phyloP scores from a whole-genome alignment of 129 eudicot species.

The Flaveria ramosissima region DNA sequence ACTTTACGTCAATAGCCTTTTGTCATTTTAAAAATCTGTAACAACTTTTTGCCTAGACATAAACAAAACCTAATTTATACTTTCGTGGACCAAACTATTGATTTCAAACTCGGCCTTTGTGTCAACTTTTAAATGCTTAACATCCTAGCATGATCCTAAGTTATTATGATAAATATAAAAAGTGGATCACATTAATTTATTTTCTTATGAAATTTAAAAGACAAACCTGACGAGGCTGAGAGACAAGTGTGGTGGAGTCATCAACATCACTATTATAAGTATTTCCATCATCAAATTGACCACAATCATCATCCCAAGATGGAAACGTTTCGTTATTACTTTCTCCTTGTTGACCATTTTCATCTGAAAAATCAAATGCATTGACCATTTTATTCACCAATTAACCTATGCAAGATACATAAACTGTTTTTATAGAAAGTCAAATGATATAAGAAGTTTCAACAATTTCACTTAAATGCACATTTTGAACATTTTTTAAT shows the following conservation, averaged over 20 bases:
- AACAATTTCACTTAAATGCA: background rate
- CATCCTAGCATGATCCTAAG: background rate
- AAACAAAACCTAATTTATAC: background rate
- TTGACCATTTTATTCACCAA: slow-evolving; percentile 9
- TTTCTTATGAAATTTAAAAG: background rate
- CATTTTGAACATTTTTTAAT: background rate
- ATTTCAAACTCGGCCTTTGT: background rate
- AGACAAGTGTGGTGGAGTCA: slow-evolving; percentile 55
- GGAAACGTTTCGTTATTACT: slow-evolving; percentile 35
- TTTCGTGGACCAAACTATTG: background rate
- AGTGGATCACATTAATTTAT: background rate
- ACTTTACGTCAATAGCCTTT: background rate
- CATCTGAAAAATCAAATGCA: slow-evolving; percentile 35
- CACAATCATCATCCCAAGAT: slow-evolving; percentile 69
- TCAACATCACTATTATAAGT: slow-evolving; percentile 55
- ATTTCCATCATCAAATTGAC: slow-evolving; percentile 56
- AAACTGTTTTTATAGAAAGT: background rate
- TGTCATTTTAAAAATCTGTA: background rate
- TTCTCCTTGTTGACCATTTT: slow-evolving; percentile 31
- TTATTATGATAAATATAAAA: background rate
- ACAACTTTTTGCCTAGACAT: background rate
- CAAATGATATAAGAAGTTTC: background rate
- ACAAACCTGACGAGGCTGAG: slow-evolving; percentile 87
- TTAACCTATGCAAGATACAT: background rate
- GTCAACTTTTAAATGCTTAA: background rate